Evolutionary conservation across 2,329 filamentous ascomycete species (phyloP), one percentile per base, ranked within the genome.

Genomic region (Mollisiaceae sp.): DNA sequence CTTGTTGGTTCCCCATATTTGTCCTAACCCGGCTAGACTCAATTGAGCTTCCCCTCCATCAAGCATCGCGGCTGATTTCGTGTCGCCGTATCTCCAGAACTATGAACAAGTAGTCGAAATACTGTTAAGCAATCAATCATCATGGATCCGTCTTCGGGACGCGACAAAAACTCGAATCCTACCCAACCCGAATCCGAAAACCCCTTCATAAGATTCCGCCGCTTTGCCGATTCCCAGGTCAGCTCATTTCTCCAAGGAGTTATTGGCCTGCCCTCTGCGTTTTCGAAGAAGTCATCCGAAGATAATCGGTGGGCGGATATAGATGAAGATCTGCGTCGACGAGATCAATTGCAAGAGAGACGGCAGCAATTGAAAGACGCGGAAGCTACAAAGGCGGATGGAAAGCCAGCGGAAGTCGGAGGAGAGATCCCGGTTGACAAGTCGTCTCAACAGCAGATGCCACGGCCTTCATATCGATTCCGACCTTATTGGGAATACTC

Each of bases 161-260:
- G 65, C 57, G 67, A 72, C 35, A 64, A 67, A 18, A 56, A 70
- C 18, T 45, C 62, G 18, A 67, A 60, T 6, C 1, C 52, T 12
- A 35, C 18, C 52, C 60, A 65, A 56, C 47, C 67, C n/a, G 71
- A 71, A 45, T 43, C 63, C 36, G 67, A 73, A 11, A 75, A 75
- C 59, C 73, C 74, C 0, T 77, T 77, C 65, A 71, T 76, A 64
- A 72, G 70, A 22, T 76, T 76, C 62, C 65, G 69, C 20, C 70
- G 76, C 43, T 72, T 71, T 63, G 71, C 71, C 41, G 74, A 76
- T 66, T 54, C 68, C 8, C 71, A 76, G 38, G 67, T 77, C 64
- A 67, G 72, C 56, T 70, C 73, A 59, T 60, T 77, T 11, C 67
- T 77, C 9, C 75, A 76, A 68, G 73, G 73, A 55, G 66, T 77